Percentiles rank a stretch among this genome's conserved stretches.
phyloP scores from a whole-genome alignment of 208 protist genomes.

The Acanthamoeba lenticulata region DNA sequence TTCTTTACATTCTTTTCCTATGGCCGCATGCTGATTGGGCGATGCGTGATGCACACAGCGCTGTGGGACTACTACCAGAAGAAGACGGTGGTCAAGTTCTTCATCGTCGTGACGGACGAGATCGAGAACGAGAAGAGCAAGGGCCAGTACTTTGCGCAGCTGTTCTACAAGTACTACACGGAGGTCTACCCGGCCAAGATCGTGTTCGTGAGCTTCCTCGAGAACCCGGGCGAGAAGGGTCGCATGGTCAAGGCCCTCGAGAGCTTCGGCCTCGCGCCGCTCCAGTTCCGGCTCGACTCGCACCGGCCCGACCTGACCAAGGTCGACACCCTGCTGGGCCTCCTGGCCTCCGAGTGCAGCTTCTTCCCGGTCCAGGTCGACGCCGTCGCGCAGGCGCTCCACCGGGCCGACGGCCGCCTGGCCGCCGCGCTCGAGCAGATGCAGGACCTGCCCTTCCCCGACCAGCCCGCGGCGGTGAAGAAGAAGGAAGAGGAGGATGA shows the following conservation, averaged over 20 bases:
- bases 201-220: conserved; percentile 81
- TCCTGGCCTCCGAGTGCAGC: conserved; percentile 56
- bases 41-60: too few relatives aligned
- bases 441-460: conserved; percentile 29
- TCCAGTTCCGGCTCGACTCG: conserved; percentile 62
- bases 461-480: neutral
- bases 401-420: neutral
- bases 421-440: conserved; percentile 20
- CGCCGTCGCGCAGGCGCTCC: neutral
- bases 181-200: conserved; percentile 78
- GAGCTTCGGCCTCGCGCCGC: conserved; percentile 33
- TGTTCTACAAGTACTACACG: conserved; percentile 75
- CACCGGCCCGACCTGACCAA: conserved; percentile 63
- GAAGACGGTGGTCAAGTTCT: conserved; percentile 72
- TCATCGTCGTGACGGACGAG: conserved; percentile 80
- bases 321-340: conserved; percentile 59
- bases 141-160: conserved; percentile 58
- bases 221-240: conserved; percentile 60
- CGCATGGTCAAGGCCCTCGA: conserved; percentile 38
- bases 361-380: conserved; percentile 41
- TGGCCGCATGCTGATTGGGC: neutral
- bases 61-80: conserved; percentile 59
- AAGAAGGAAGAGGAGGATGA: neutral
- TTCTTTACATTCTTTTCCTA: neutral
- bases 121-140: conserved; percentile 79